These are phyloP conservation scores for Davidsoniella neocaledoniae DNA, from an alignment of 2,329 filamentous ascomycete genomes.

Conservation along the genomic window DNA sequence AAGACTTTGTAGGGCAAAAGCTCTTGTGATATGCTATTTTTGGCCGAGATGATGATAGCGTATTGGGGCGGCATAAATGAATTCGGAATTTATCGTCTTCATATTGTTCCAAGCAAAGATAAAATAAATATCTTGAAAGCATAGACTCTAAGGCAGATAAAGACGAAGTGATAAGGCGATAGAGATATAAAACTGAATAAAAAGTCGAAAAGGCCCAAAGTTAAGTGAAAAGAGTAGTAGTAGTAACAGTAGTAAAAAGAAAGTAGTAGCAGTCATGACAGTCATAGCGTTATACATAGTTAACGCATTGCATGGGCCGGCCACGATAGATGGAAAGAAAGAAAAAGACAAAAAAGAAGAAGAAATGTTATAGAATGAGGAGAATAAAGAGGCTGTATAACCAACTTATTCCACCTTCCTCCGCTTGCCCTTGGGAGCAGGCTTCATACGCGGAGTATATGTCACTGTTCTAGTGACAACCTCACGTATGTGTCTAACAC, in stretches of 20 bases:
- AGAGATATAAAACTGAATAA: no score
- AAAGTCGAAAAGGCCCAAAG: no score
- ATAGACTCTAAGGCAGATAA: no score
- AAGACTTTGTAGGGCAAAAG: no score
- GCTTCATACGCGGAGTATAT: conserved; percentile 73
- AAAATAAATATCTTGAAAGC: no score
- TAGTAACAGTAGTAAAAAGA: background rate
- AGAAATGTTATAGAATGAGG: background rate
- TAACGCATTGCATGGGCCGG: background rate
- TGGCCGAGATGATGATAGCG: no score
- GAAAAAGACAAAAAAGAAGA: conserved; percentile 1
- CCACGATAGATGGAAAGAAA: background rate
- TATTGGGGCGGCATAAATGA: no score
- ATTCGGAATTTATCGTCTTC: no score
- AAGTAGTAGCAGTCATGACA: conserved; percentile 1
- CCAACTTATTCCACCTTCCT: conserved; percentile 43
- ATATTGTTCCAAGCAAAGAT: no score
- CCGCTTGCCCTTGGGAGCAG: conserved; percentile 83
- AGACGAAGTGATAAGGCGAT: no score
- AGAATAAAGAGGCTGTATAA: background rate
- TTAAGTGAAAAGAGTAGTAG: conserved; percentile 3
- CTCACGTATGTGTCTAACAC: conserved; percentile 59
- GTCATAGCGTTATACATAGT: conserved; percentile 1
- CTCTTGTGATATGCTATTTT: no score
- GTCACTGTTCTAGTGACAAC: conserved; percentile 90